Evolutionary conservation across 768 basidiomycete genomes (phyloP).

Genomic region (Boletus barrowsii): DNA sequence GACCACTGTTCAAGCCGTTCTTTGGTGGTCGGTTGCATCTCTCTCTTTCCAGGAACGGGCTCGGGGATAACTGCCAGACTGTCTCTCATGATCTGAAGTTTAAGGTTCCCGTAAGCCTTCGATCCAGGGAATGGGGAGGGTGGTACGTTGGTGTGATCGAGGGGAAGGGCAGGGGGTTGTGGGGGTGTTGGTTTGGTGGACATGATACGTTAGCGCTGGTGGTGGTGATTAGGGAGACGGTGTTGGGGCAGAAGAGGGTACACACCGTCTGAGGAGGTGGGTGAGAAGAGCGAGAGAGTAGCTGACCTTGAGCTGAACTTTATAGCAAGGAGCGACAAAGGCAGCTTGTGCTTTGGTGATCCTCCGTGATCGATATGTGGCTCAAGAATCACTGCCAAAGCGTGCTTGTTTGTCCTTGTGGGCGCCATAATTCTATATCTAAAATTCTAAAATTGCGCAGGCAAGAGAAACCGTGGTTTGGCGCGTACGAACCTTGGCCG

Average conservation of each 20-base stretch:
- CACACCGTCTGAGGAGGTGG: conserved; percentile 4
- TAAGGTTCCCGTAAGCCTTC: conserved; percentile 14
- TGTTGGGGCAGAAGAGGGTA: not conserved
- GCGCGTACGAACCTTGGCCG: too few relatives aligned
- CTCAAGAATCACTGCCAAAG: conserved; percentile 27
- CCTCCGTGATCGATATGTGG: conserved; percentile 34
- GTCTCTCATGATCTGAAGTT: conserved; percentile 16
- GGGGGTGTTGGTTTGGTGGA: conserved; percentile 7
- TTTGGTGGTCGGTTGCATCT: not conserved
- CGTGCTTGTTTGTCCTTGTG: conserved; percentile 47
- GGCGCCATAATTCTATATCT: conserved; percentile 29
- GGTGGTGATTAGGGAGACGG: not conserved
- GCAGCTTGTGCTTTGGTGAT: conserved; percentile 20
- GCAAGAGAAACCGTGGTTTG: too few relatives aligned
- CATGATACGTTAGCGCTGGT: conserved; percentile 13
- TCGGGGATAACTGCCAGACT: conserved; percentile 20
- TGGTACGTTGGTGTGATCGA: not conserved
- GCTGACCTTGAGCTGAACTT: conserved; percentile 10
- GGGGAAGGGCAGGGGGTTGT: conserved; percentile 10
- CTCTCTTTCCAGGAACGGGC: conserved; percentile 6
- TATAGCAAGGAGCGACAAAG: conserved; percentile 29
- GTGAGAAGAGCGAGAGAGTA: not conserved
- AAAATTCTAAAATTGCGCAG: not conserved
- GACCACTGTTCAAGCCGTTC: conserved; percentile 15
- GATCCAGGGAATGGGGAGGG: conserved; percentile 20